phyloP scores from a whole-genome alignment of 2,329 filamentous ascomycete species.

The Chaetomium globosum region DNA sequence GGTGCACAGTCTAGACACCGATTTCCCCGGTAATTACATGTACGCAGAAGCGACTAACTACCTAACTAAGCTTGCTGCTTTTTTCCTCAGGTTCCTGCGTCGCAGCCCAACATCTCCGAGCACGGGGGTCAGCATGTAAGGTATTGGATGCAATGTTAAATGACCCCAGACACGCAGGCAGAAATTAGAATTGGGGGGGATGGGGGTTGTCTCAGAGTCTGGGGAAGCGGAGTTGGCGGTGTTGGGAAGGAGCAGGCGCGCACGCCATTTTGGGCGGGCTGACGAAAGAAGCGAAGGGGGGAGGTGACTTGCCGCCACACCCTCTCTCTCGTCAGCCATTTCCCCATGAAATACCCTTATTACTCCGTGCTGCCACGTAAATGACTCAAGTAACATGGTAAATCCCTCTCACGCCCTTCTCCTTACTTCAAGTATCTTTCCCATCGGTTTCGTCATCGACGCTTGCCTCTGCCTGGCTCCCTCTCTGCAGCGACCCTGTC shows the following conservation, averaged over 20 bases:
- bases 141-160: background rate
- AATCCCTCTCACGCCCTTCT: background rate
- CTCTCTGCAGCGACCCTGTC: conserved; percentile 32
- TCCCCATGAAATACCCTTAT: background rate
- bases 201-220: background rate
- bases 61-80: too few relatives aligned
- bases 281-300: conserved; percentile 2
- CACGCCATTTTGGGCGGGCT: conserved; percentile 17
- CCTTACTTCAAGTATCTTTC: conserved; percentile 3
- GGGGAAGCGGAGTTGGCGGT: background rate
- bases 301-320: background rate
- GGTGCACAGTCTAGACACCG: too few relatives aligned
- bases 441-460: background rate
- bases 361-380: background rate
- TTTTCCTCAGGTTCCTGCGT: background rate
- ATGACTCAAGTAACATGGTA: background rate
- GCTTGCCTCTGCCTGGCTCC: background rate
- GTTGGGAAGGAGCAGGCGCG: conserved; percentile 3
- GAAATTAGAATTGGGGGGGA: too few relatives aligned
- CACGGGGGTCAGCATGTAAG: background rate
- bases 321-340: background rate
- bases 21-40: too few relatives aligned
- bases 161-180: background rate
- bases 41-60: too few relatives aligned
- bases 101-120: background rate